Percentiles rank a stretch among this genome's conserved stretches.
Evolutionary conservation across 768 basidiomycete genomes (phyloP).

Genomic region (Lactifluus subvellereus): DNA sequence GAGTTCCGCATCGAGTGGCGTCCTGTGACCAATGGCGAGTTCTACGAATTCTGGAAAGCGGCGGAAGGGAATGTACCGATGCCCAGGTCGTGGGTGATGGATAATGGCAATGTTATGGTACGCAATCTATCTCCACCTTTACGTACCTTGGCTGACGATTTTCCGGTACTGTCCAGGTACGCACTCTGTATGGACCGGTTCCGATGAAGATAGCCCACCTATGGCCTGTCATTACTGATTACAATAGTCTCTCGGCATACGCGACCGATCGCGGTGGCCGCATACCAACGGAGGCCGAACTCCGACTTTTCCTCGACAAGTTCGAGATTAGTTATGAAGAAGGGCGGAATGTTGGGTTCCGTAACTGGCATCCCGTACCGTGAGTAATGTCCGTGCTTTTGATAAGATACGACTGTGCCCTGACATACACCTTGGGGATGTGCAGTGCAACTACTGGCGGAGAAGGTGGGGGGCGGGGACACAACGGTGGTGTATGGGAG

Average conservation of each 20-base stretch:
- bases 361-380: constrained; percentile 93
- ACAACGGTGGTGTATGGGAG: constrained; percentile 97
- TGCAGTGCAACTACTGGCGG: constrained; percentile 63
- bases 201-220: constrained; percentile 65
- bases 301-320: constrained; percentile 70
- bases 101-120: constrained; percentile 48
- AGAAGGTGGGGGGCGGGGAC: constrained; percentile 50
- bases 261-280: constrained; percentile 88
- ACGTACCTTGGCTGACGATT: neutral
- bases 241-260: constrained; percentile 71
- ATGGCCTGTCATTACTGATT: constrained; percentile 85
- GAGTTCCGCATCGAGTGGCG: constrained; percentile 77
- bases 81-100: constrained; percentile 71
- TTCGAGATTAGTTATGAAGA: constrained; percentile 71
- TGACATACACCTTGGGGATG: constrained; percentile 3
- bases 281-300: constrained; percentile 88
- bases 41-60: constrained; percentile 55
- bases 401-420: neutral
- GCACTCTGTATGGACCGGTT: constrained; percentile 84
- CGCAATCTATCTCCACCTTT: constrained; percentile 15
- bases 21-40: constrained; percentile 87
- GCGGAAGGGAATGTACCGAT: constrained; percentile 43
- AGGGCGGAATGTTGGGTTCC: constrained; percentile 81
- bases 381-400: constrained; percentile 39
- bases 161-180: constrained; percentile 42